Percentiles rank a stretch among this genome's conserved stretches.
Evolutionary conservation across 2,329 filamentous ascomycete species (phyloP).

Genomic region (Helotiales sp.): DNA sequence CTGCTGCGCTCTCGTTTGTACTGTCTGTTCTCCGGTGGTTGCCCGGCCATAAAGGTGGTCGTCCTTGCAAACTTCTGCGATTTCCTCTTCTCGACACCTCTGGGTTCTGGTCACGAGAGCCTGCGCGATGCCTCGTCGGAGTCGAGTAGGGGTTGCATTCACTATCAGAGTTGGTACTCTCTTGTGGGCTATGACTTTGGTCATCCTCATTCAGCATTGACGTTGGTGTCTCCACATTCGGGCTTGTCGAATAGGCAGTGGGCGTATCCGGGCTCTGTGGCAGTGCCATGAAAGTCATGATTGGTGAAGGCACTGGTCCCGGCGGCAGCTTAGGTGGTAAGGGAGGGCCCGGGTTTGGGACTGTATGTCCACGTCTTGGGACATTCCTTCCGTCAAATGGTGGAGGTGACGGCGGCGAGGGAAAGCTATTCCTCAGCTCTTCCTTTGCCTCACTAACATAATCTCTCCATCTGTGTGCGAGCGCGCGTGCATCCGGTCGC

Average conservation of each 20-base stretch:
- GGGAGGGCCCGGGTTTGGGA: not conserved
- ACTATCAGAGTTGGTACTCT: not conserved
- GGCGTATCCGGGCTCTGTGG: not conserved
- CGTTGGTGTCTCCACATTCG: not conserved
- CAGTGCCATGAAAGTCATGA: not conserved
- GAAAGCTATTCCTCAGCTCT: not conserved
- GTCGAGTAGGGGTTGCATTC: no score
- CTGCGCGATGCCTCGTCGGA: not conserved
- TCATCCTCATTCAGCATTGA: not conserved
- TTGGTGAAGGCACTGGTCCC: not conserved
- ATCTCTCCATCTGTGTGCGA: conserved; percentile 3
- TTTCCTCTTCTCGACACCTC: not conserved
- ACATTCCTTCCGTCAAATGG: not conserved
- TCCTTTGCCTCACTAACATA: conserved; percentile 3
- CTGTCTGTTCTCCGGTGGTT: not conserved
- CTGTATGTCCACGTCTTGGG: not conserved
- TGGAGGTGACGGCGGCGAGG: not conserved
- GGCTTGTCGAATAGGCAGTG: not conserved
- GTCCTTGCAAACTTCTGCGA: not conserved
- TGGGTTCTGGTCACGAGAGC: not conserved
- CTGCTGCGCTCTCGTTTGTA: not conserved
- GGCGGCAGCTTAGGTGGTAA: not conserved
- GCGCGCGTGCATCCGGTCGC: conserved; percentile 5
- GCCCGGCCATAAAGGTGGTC: not conserved
- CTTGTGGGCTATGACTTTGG: not conserved